A percentile compares a stretch with the other conserved stretches of the same genome.
Conservation (phyloP, 179 eudicot genomes). For the Silene coronaria region DNA sequence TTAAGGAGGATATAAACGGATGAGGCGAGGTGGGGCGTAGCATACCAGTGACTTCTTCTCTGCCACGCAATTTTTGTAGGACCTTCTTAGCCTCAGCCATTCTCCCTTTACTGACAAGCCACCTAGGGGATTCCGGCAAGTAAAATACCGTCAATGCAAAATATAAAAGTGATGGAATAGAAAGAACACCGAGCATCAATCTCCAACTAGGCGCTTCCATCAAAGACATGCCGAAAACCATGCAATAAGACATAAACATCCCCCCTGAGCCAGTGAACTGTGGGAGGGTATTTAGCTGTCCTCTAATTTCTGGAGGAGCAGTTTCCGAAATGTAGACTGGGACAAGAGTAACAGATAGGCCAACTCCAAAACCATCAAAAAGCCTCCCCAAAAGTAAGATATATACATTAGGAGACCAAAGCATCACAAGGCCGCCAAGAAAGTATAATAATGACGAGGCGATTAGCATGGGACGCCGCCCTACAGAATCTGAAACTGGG, state of each 20-base stretch:
- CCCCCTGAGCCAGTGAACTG: constrained; percentile 68
- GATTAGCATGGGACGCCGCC: constrained; percentile 62
- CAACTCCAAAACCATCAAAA: constrained; percentile 55
- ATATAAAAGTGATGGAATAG: constrained; percentile 51
- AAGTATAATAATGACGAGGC: constrained; percentile 42
- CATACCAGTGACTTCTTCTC: constrained; percentile 57
- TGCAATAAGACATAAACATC: constrained; percentile 67
- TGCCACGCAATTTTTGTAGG: constrained; percentile 53
- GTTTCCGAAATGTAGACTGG: constrained; percentile 65
- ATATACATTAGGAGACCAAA: constrained; percentile 63
- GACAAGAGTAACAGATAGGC: constrained; percentile 47
- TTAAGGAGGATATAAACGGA: neutral
- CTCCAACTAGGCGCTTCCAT: constrained; percentile 62
- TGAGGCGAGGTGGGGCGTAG: constrained; percentile 1
- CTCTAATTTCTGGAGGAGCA: constrained; percentile 61
- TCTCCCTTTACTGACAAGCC: constrained; percentile 77
- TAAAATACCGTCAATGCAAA: constrained; percentile 40
- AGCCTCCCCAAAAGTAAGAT: constrained; percentile 43
- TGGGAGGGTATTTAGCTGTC: constrained; percentile 63
- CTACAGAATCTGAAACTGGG: constrained; percentile 45
- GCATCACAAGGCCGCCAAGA: constrained; percentile 48
- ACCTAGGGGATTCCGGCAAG: constrained; percentile 64
- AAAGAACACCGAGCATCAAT: constrained; percentile 70
- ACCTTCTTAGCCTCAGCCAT: constrained; percentile 64
- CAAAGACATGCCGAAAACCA: constrained; percentile 68